Percentiles rank a stretch among this genome's conserved stretches.
Conservation (phyloP, 1,284 basidiomycete genomes). For the Puccinia hordei region DNA sequence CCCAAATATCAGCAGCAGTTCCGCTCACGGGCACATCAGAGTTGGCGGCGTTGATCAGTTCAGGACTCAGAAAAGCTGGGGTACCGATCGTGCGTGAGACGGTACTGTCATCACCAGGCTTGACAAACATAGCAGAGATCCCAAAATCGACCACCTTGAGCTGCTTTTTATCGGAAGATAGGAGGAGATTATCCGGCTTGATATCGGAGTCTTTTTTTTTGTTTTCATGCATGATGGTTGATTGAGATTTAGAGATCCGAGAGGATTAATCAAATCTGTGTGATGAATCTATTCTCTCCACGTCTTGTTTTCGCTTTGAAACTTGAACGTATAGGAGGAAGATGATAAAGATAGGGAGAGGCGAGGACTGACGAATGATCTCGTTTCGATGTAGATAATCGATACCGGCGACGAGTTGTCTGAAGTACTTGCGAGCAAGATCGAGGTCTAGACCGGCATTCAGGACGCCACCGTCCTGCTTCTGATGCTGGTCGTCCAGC, state of each 20-base stretch:
- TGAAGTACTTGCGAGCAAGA: slow-evolving; percentile 62
- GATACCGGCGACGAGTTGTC: slow-evolving; percentile 61
- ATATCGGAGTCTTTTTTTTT: slow-evolving; percentile 55
- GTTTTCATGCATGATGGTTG: background rate
- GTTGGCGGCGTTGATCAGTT: slow-evolving; percentile 55
- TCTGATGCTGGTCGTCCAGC: slow-evolving; percentile 53
- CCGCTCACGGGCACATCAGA: slow-evolving; percentile 59
- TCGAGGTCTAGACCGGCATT: slow-evolving; percentile 58
- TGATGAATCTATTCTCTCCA: too few species aligned
- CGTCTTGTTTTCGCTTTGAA: too few species aligned
- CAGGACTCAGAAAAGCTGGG: slow-evolving; percentile 66
- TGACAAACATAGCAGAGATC: slow-evolving; percentile 64
- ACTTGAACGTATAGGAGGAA: too few species aligned
- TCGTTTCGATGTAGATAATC: slow-evolving; percentile 65
- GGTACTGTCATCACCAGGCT: slow-evolving; percentile 60
- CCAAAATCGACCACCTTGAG: slow-evolving; percentile 67
- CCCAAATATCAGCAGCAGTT: slow-evolving; percentile 65
- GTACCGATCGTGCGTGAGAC: slow-evolving; percentile 62
- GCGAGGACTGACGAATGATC: slow-evolving; percentile 61
- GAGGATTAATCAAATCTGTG: too few species aligned
- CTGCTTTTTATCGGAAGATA: slow-evolving; percentile 61
- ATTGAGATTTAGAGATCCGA: too few species aligned
- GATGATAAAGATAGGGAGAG: too few species aligned
- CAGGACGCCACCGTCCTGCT: slow-evolving; percentile 52
- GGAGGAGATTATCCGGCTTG: slow-evolving; percentile 65